Percentiles rank a stretch among this genome's conserved stretches.
phyloP scores from a whole-genome alignment of 2,329 filamentous ascomycete species.

The Xylariaceae sp. region DNA sequence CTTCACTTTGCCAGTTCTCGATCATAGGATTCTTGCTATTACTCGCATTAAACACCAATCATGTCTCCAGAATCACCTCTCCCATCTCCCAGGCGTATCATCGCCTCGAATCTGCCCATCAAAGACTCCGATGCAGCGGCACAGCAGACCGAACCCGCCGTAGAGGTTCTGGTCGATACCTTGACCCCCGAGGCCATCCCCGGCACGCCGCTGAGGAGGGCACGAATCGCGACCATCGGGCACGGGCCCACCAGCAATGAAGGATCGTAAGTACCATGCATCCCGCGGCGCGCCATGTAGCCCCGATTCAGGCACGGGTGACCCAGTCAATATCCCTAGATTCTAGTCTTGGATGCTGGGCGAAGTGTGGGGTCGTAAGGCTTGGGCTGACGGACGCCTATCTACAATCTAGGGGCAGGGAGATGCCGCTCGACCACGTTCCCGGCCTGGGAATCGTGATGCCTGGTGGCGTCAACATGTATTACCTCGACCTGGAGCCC shows the following conservation, averaged over 20 bases:
- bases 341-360: neutral
- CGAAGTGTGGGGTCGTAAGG: neutral
- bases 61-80: conserved; percentile 2
- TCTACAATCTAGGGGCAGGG: conserved; percentile 13
- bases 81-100: conserved; percentile 21
- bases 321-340: neutral
- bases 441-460: conserved; percentile 28
- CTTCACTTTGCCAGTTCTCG: too few species aligned
- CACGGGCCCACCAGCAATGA: conserved; percentile 23
- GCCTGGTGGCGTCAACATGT: conserved; percentile 27
- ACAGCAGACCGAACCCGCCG: conserved; percentile 18
- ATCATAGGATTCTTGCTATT: too few species aligned
- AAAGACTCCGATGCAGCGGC: conserved; percentile 5
- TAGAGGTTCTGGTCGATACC: conserved; percentile 22
- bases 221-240: conserved; percentile 20
- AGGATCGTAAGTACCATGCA: conserved; percentile 22
- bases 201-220: conserved; percentile 13
- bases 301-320: too few species aligned
- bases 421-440: conserved; percentile 21
- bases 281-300: neutral
- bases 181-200: conserved; percentile 17
- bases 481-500: conserved; percentile 26
- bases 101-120: conserved; percentile 21
- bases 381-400: neutral
- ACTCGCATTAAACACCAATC: too few species aligned